These are phyloP conservation scores for Diaporthe capsici DNA, from an alignment of 2,329 filamentous ascomycete genomes.

Conservation along the genomic window DNA sequence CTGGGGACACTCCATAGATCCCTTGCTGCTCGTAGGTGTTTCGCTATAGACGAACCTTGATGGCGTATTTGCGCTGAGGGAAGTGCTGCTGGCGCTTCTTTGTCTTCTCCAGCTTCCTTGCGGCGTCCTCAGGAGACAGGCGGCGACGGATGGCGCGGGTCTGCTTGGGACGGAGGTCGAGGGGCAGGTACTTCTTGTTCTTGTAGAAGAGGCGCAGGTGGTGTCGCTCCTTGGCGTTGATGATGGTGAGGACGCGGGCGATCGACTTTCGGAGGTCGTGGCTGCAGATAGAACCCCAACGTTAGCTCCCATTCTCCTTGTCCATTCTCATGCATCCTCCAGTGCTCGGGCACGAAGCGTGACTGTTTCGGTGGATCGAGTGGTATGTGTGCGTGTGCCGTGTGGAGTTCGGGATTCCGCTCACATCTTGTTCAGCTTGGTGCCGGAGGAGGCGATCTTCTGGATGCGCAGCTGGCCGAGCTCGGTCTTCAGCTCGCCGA, in stretches of 20 bases:
- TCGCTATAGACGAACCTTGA: constrained; percentile 81
- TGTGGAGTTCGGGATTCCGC: constrained; percentile 50
- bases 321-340: constrained; percentile 25
- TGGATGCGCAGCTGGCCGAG: constrained; percentile 96
- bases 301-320: constrained; percentile 42
- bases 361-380: constrained; percentile 20
- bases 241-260: constrained; percentile 97
- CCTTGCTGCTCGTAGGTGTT: background rate
- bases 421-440: constrained; percentile 98
- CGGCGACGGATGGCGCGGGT: constrained; percentile 97
- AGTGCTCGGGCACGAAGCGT: background rate
- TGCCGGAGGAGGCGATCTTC: constrained; percentile 95
- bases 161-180: constrained; percentile 98
- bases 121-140: constrained; percentile 91
- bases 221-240: constrained; percentile 99
- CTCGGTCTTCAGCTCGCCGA: constrained; percentile 95
- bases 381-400: constrained; percentile 17
- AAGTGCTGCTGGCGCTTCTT: constrained; percentile 98
- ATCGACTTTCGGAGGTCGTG: constrained; percentile 99
- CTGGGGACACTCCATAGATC: background rate
- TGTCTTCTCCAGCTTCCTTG: constrained; percentile 89
- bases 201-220: constrained; percentile 99
- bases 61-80: constrained; percentile 98
- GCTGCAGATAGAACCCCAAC: constrained; percentile 65
- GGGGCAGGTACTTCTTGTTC: constrained; percentile 99